phyloP scores from a whole-genome alignment of 805 yeast genomes.

The Sugiyamaella smithiae region DNA sequence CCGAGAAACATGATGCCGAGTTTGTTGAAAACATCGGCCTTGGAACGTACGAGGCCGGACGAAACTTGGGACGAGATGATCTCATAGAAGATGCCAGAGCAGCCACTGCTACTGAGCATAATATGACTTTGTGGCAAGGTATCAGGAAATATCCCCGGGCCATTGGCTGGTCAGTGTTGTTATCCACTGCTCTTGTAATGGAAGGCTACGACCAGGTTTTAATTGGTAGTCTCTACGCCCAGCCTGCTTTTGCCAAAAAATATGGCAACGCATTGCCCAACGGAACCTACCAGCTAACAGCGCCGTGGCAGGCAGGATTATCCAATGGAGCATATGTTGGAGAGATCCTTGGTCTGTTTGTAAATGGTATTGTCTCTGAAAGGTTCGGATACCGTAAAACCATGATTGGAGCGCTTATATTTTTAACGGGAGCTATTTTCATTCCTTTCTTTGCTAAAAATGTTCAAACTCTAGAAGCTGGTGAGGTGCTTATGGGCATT shows the following conservation, averaged over 20 bases:
- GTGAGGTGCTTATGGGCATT: constrained; percentile 24
- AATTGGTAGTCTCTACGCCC: constrained; percentile 41
- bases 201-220: constrained; percentile 48
- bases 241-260: constrained; percentile 14
- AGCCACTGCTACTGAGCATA: constrained; percentile 4
- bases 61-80: neutral
- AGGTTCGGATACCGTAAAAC: constrained; percentile 45
- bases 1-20: neutral
- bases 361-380: constrained; percentile 46
- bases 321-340: constrained; percentile 29
- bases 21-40: constrained; percentile 1
- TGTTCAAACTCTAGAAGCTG: constrained; percentile 26
- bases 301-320: constrained; percentile 41
- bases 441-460: constrained; percentile 43
- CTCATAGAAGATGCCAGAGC: constrained; percentile 1
- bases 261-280: constrained; percentile 37
- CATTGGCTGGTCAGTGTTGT: constrained; percentile 44
- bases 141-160: constrained; percentile 44
- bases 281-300: constrained; percentile 12
- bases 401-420: constrained; percentile 26
- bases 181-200: constrained; percentile 46
- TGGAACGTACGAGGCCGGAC: constrained; percentile 1
- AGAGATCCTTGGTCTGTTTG: constrained; percentile 42
- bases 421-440: constrained; percentile 9
- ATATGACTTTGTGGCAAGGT: constrained; percentile 31